Evolutionary conservation across 2,329 filamentous ascomycete genomes (phyloP).

Genomic region (Aspergillus amoenus): DNA sequence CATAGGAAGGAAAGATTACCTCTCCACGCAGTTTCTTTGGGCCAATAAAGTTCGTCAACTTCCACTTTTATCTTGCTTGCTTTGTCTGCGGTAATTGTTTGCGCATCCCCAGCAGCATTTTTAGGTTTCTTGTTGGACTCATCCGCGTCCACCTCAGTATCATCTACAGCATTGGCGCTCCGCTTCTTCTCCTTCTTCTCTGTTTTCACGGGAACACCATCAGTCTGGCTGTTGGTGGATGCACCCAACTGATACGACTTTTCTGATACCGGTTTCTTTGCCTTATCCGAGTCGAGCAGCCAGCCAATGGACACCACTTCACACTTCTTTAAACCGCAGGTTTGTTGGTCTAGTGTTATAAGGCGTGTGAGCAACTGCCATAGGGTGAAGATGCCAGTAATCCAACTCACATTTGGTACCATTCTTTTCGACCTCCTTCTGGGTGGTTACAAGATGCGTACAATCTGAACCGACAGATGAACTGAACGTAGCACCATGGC

Average conservation of each 20-base stretch:
- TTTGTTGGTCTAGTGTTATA: slow-evolving; percentile 50
- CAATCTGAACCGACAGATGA: slow-evolving; percentile 29
- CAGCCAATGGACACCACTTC: slow-evolving; percentile 61
- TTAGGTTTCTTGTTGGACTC: slow-evolving; percentile 39
- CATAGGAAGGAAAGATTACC: slow-evolving; percentile 3
- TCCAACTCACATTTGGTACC: slow-evolving; percentile 34
- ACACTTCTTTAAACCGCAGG: slow-evolving; percentile 49
- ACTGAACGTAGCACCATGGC: slow-evolving; percentile 34
- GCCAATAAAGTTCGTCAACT: slow-evolving; percentile 44
- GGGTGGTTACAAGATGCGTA: slow-evolving; percentile 41
- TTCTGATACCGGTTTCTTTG: slow-evolving; percentile 42
- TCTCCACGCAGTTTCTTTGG: not conserved
- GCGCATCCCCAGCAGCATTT: slow-evolving; percentile 34
- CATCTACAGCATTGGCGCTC: slow-evolving; percentile 17
- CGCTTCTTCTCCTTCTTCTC: slow-evolving; percentile 36
- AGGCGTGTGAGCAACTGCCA: slow-evolving; percentile 49
- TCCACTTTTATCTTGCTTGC: slow-evolving; percentile 44
- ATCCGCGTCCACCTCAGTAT: slow-evolving; percentile 20
- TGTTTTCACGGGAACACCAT: slow-evolving; percentile 30
- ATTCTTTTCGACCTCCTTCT: slow-evolving; percentile 38
- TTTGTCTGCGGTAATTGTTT: slow-evolving; percentile 44
- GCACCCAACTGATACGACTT: slow-evolving; percentile 36
- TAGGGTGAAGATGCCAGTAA: slow-evolving; percentile 40
- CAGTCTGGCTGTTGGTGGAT: slow-evolving; percentile 8
- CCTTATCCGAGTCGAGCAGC: slow-evolving; percentile 57